Evolutionary conservation across 768 basidiomycete genomes (phyloP), one percentile per base, ranked within the genome.

Genomic region (Tubosaeta sp.): DNA sequence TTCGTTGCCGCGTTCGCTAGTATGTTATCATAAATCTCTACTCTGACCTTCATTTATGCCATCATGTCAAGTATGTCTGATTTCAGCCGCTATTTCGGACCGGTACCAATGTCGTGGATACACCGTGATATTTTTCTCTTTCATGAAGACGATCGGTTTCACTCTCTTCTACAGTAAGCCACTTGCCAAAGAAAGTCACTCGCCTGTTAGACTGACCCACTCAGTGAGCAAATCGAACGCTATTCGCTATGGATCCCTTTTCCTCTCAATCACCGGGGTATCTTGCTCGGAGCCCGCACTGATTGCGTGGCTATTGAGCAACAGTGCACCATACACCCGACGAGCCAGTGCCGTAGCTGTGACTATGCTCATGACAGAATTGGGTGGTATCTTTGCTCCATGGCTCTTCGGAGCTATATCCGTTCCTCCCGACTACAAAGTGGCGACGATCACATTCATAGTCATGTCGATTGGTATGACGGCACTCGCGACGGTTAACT

Each of bases 281-380:
- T 82, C 81, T 62, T 66, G 73, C 27, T 61, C 71, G 1, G 78
- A 19, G 22, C 81, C 83, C 0, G 69, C 80, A 0, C 60, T 81
- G 21, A 73, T 71, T 1, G 75, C 83, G 0, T 85, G 84, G 83
- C 67, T 73, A 39, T 73, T 80, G 14, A 84, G 84, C 64, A 86
- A 85, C 64, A 72, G 78, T 5, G 70, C 77, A 4, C 83, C 83
- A 0, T 73, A 82, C 53, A 67, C 70, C 29, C 71, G 81, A 29
- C 76, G 82, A 10, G 84, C 82, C 3, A 82, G 81, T 1, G 71
- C 76, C 14, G 74, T 84, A 42, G 82, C 80, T 9, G 67, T 82
- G n/a, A 71, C 74, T 1, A 78, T 78, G 52, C 77, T 76, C 51
- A 69, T 77, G 70, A 76, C 76, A 13, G 82, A 84, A 59, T 64